Percentiles rank a stretch among this genome's conserved stretches.
Evolutionary conservation across 768 basidiomycete genomes (phyloP).

Genomic region (Cubamyces lactineus): DNA sequence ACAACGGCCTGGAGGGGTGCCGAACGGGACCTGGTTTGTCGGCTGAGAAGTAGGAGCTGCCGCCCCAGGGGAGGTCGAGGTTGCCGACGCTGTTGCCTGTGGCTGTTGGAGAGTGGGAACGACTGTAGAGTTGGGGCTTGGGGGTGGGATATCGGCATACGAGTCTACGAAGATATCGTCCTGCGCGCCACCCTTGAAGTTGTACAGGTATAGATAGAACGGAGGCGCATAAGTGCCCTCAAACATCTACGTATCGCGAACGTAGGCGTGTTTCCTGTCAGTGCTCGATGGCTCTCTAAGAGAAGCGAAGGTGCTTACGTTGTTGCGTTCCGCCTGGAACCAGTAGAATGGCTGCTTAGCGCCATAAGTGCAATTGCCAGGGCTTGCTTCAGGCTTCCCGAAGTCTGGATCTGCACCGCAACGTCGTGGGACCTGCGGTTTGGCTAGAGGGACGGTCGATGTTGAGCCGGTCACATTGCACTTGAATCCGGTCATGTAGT

Average conservation of each 20-base stretch:
- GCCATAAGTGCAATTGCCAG: conserved; percentile 72
- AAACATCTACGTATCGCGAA: conserved; percentile 52
- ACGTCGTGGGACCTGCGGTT: conserved; percentile 60
- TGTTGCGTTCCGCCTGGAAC: conserved; percentile 64
- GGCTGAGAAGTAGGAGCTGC: conserved; percentile 7
- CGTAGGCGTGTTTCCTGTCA: not conserved
- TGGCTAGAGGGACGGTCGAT: conserved; percentile 54
- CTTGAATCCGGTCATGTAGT: conserved; percentile 77
- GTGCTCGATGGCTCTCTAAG: not conserved
- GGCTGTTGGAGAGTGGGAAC: conserved; percentile 31
- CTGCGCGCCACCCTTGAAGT: conserved; percentile 76
- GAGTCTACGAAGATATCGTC: conserved; percentile 70
- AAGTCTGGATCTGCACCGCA: conserved; percentile 63
- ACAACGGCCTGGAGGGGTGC: conserved; percentile 13
- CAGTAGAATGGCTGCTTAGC: conserved; percentile 74
- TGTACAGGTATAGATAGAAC: conserved; percentile 69
- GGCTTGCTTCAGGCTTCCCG: conserved; percentile 45
- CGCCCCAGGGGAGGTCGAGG: not conserved
- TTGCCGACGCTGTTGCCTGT: conserved; percentile 1
- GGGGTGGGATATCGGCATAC: conserved; percentile 39
- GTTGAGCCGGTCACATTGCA: conserved; percentile 62
- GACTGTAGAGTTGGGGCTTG: conserved; percentile 31
- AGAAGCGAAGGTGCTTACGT: conserved; percentile 45
- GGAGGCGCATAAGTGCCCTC: conserved; percentile 65
- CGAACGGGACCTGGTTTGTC: conserved; percentile 16